Evolutionary conservation across 148 eudicot genomes (phyloP).

Genomic region (Pharnaceum exiguum): DNA sequence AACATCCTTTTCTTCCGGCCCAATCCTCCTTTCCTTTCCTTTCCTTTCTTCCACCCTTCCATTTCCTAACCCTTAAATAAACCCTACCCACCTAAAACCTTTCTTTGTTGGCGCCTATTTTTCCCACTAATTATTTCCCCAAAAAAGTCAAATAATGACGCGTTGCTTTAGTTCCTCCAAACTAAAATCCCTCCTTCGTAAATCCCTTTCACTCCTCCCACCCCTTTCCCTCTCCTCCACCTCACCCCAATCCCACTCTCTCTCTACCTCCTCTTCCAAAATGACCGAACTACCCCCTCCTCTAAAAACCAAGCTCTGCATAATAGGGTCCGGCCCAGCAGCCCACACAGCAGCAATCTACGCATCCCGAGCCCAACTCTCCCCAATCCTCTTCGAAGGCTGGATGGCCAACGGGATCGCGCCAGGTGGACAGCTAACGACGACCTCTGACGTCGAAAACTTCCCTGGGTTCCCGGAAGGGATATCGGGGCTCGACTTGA

Average conservation of each 20-base stretch:
- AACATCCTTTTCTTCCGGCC: no score
- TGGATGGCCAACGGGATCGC: slow-evolving; percentile 93
- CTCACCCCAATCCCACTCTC: not conserved
- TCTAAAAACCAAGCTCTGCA: slow-evolving; percentile 53
- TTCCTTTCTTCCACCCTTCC: no score
- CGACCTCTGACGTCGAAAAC: slow-evolving; percentile 86
- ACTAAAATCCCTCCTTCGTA: slow-evolving; percentile 23
- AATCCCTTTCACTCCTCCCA: slow-evolving; percentile 31
- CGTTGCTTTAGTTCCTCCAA: slow-evolving; percentile 30
- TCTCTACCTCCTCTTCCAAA: slow-evolving; percentile 16
- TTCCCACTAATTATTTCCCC: no score
- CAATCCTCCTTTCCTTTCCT: no score
- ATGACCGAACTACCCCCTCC: slow-evolving; percentile 33
- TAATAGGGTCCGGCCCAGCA: slow-evolving; percentile 88
- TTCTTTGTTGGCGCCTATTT: no score
- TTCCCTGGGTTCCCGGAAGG: slow-evolving; percentile 86
- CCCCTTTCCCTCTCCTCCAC: slow-evolving; percentile 7
- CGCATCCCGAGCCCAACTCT: slow-evolving; percentile 79
- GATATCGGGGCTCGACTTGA: slow-evolving; percentile 49
- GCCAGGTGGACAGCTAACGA: slow-evolving; percentile 91
- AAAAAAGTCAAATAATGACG: not conserved
- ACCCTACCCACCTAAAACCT: no score
- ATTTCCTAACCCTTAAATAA: no score
- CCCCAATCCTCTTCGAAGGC: slow-evolving; percentile 78
- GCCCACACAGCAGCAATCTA: slow-evolving; percentile 93